Conservation (phyloP, 768 basidiomycete species). For the Coprinellus micaceus region DNA sequence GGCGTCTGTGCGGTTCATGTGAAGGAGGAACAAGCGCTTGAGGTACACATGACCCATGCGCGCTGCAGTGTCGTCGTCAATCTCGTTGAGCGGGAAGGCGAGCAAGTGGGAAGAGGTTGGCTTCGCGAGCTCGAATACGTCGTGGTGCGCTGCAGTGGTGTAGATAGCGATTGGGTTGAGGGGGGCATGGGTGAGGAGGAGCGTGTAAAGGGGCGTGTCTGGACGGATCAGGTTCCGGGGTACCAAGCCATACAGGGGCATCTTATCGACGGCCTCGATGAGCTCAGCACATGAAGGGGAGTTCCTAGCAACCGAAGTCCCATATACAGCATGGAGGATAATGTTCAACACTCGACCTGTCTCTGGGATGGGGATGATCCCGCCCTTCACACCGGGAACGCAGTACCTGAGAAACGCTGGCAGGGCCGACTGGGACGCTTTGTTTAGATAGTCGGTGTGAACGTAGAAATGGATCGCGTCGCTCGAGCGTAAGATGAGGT, state of each 20-base stretch:
- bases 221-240: constrained; percentile 6
- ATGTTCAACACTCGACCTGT: constrained; percentile 9
- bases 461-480: constrained; percentile 66
- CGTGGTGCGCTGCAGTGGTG: constrained; percentile 14
- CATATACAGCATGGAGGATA: constrained; percentile 14
- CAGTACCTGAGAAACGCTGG: not conserved
- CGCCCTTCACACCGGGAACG: not conserved
- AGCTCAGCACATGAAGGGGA: constrained; percentile 8
- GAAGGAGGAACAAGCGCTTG: constrained; percentile 10
- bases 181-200: constrained; percentile 13
- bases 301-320: constrained; percentile 4
- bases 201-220: not conserved
- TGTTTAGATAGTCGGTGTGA: constrained; percentile 39
- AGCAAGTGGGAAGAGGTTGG: constrained; percentile 11
- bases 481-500: constrained; percentile 44
- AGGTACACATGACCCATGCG: constrained; percentile 14
- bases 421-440: constrained; percentile 46
- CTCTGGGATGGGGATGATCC: constrained; percentile 7
- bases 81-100: constrained; percentile 5
- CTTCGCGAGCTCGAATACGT: constrained; percentile 9
- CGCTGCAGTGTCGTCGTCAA: constrained; percentile 10
- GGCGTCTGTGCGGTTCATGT: constrained; percentile 1
- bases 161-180: constrained; percentile 12
- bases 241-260: constrained; percentile 11
- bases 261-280: constrained; percentile 12